Evolutionary conservation across 805 yeast species (phyloP).

Genomic region (Saccharomycopsis malanga): DNA sequence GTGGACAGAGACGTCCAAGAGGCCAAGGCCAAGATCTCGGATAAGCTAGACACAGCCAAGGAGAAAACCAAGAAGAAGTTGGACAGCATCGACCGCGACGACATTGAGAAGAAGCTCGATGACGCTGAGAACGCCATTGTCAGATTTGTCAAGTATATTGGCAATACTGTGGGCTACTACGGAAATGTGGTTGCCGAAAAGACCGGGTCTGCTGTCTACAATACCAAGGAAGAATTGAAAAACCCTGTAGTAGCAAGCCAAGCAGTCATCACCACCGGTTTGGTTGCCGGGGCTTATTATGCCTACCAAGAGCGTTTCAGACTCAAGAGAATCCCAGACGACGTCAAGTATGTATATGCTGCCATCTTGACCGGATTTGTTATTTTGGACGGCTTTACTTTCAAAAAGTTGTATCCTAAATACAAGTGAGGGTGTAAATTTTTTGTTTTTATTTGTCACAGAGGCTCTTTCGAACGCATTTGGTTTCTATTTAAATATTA

Average conservation of each 20-base stretch:
- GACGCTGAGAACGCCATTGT: slow-evolving; percentile 71
- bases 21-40: slow-evolving; percentile 11
- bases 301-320: slow-evolving; percentile 46
- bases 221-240: slow-evolving; percentile 38
- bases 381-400: slow-evolving; percentile 47
- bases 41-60: slow-evolving; percentile 21
- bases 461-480: too few species aligned
- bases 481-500: too few species aligned
- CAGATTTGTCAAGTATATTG: slow-evolving; percentile 67
- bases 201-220: slow-evolving; percentile 23
- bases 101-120: slow-evolving; percentile 27
- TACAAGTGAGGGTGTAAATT: slow-evolving; percentile 32
- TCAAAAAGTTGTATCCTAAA: slow-evolving; percentile 47
- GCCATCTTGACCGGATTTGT: slow-evolving; percentile 46
- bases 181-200: slow-evolving; percentile 22
- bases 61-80: slow-evolving; percentile 29
- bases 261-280: slow-evolving; percentile 41
- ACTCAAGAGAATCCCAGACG: slow-evolving; percentile 39
- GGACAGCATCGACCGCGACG: slow-evolving; percentile 30
- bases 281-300: slow-evolving; percentile 40
- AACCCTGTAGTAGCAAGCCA: slow-evolving; percentile 59
- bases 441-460: too few species aligned
- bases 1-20: slow-evolving; percentile 14
- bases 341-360: slow-evolving; percentile 44
- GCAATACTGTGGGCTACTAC: slow-evolving; percentile 23